Evolutionary conservation across 1,139 yeast genomes (phyloP).

Genomic region (Candida sp.): DNA sequence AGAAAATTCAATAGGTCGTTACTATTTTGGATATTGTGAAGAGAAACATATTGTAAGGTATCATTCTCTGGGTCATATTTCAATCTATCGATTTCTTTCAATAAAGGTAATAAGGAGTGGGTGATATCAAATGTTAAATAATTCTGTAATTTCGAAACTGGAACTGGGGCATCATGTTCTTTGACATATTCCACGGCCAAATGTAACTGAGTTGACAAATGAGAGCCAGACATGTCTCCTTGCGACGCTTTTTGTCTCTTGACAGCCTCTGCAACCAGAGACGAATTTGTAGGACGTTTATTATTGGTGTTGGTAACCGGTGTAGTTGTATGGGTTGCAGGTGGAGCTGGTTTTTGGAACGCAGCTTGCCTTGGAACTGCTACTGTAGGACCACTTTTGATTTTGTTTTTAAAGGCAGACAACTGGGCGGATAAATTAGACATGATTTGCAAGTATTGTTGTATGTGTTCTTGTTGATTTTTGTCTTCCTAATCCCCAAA

Average conservation of each 20-base stretch:
- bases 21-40: slow-evolving; percentile 81
- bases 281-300: slow-evolving; percentile 13
- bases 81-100: slow-evolving; percentile 75
- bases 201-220: slow-evolving; percentile 75
- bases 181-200: slow-evolving; percentile 87
- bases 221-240: slow-evolving; percentile 46
- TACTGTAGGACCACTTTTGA: slow-evolving; percentile 47
- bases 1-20: slow-evolving; percentile 74
- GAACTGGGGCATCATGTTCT: slow-evolving; percentile 65
- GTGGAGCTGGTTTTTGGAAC: slow-evolving; percentile 3
- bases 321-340: slow-evolving; percentile 1
- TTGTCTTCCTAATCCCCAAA: background rate
- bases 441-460: slow-evolving; percentile 16
- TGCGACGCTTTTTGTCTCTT: slow-evolving; percentile 32
- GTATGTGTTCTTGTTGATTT: background rate
- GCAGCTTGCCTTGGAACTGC: slow-evolving; percentile 28
- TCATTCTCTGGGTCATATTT: slow-evolving; percentile 54
- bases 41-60: slow-evolving; percentile 82
- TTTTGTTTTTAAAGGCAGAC: slow-evolving; percentile 47
- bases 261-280: slow-evolving; percentile 31
- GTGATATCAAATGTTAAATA: slow-evolving; percentile 50
- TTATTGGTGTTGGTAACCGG: slow-evolving; percentile 1
- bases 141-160: slow-evolving; percentile 56
- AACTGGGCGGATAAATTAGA: slow-evolving; percentile 46
- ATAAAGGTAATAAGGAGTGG: slow-evolving; percentile 58